Percentiles rank a stretch among this genome's conserved stretches.
Conservation (phyloP, 305 asterid species). For the Ajuga reptans region DNA sequence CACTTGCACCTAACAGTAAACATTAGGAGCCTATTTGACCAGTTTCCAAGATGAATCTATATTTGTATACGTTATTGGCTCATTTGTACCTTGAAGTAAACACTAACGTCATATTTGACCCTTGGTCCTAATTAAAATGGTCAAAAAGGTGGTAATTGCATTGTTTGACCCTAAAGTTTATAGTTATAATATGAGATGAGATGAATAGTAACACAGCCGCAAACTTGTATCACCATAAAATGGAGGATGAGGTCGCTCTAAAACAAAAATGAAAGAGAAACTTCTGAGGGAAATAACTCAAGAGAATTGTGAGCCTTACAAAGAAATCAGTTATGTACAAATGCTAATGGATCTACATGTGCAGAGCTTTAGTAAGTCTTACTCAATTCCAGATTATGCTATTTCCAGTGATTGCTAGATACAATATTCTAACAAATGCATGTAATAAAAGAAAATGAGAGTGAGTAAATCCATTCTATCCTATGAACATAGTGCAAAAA, state of each 20-base stretch:
- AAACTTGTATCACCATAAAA: background rate
- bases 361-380: background rate
- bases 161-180: background rate
- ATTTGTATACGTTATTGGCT: too few relatives aligned
- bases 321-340: background rate
- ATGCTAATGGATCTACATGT: background rate
- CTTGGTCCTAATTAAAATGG: background rate
- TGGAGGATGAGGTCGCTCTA: background rate
- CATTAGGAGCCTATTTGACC: too few relatives aligned
- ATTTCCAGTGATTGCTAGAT: background rate
- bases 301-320: background rate
- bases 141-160: background rate
- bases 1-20: too few relatives aligned
- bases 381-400: background rate
- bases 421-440: background rate
- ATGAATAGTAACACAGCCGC: background rate
- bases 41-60: too few relatives aligned
- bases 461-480: background rate
- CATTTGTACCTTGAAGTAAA: too few relatives aligned
- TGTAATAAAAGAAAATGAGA: background rate
- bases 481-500: background rate
- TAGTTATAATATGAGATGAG: background rate
- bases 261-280: background rate
- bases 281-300: background rate
- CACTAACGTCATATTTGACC: background rate